phyloP scores from a whole-genome alignment of 1,284 basidiomycete genomes.

The Jaminaea rosea region DNA sequence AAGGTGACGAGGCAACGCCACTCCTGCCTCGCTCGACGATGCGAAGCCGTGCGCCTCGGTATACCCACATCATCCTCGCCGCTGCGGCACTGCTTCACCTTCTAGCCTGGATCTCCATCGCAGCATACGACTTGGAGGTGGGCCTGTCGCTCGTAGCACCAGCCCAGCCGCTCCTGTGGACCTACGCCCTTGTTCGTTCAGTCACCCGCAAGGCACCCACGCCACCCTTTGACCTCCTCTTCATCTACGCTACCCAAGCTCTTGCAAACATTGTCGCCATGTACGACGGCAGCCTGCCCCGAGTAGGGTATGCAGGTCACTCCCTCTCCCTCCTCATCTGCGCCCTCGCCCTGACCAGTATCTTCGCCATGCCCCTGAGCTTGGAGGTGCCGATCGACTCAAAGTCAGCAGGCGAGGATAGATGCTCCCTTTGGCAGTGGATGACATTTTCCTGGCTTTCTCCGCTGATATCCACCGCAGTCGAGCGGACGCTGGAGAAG shows the following conservation, averaged over 20 bases:
- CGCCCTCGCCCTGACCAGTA: background rate
- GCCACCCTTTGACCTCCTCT: background rate
- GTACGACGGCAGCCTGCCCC: background rate
- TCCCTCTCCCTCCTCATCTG: background rate
- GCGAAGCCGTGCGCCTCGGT: background rate
- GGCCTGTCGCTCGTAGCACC: background rate
- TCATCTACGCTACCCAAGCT: background rate
- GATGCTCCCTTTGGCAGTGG: conserved; percentile 68
- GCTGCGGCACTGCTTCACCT: background rate
- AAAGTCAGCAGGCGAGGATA: conserved; percentile 65
- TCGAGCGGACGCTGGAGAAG: conserved; percentile 17
- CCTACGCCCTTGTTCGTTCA: background rate
- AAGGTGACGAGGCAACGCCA: background rate
- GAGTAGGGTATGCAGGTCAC: background rate
- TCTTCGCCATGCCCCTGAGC: background rate
- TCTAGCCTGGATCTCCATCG: background rate
- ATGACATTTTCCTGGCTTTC: conserved; percentile 66
- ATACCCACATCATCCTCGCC: background rate
- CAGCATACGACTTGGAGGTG: background rate
- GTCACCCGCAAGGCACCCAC: background rate
- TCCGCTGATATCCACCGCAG: conserved; percentile 10
- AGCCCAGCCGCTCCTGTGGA: background rate
- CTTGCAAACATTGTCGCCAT: background rate
- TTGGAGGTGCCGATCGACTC: conserved; percentile 22
- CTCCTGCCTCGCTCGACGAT: background rate